Evolutionary conservation across 23 red algal genomes (phyloP).

Genomic region (Cyanidiococcus yangmingshanensis): DNA sequence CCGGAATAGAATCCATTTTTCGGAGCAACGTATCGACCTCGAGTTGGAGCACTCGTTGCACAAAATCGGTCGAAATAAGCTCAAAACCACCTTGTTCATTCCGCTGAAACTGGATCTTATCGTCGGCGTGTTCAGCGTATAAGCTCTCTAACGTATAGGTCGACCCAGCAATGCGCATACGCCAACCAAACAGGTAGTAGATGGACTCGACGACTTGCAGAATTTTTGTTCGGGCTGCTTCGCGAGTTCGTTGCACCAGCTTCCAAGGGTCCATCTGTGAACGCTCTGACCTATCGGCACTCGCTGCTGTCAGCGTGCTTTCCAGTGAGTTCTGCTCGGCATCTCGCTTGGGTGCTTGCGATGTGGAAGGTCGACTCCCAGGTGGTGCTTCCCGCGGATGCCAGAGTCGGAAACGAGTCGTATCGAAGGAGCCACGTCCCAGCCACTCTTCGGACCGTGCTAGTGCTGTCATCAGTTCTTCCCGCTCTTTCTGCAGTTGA

Average conservation of each 20-base stretch:
- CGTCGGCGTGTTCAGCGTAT: conserved; percentile 60
- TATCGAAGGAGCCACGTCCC: background rate
- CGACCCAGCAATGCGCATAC: conserved; percentile 53
- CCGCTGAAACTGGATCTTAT: conserved; percentile 43
- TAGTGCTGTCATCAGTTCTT: background rate
- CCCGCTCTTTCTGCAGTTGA: background rate
- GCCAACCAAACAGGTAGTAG: conserved; percentile 82
- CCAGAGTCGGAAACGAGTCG: background rate
- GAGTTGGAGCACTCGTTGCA: background rate
- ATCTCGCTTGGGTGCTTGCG: no score
- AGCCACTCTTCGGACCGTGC: background rate
- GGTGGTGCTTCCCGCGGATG: background rate
- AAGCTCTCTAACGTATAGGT: conserved; percentile 49
- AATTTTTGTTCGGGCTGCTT: conserved; percentile 75
- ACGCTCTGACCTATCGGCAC: background rate
- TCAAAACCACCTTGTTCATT: conserved; percentile 1
- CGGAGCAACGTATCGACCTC: background rate
- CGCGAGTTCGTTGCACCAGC: conserved; percentile 46
- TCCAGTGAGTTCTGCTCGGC: no score
- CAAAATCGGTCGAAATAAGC: conserved; percentile 1
- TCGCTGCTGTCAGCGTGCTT: no score
- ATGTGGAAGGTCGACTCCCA: no score
- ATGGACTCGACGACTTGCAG: conserved; percentile 60
- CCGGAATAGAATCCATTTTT: conserved; percentile 5
- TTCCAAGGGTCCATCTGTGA: conserved; percentile 12